These are phyloP conservation scores for Colletotrichum spinosum DNA, from an alignment of 2,329 filamentous ascomycete genomes.

Conservation along the genomic window DNA sequence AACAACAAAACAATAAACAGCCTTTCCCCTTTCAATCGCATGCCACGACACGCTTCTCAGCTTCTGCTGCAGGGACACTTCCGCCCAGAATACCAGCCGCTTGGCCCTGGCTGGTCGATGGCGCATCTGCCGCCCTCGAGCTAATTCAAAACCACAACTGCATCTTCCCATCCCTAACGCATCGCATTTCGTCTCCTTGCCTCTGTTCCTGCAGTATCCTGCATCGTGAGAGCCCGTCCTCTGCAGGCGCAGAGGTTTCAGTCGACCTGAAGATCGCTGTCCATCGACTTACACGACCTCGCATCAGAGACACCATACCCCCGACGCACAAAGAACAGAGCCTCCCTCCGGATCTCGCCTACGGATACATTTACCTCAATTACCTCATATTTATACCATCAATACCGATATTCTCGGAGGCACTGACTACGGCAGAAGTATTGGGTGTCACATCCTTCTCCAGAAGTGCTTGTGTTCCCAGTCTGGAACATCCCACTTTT, in stretches of 20 bases:
- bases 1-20: neutral
- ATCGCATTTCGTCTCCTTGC: constrained; percentile 14
- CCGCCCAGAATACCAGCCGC: neutral
- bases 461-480: constrained; percentile 1
- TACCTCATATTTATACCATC: neutral
- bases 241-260: constrained; percentile 17
- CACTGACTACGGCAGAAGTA: too few species aligned
- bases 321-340: constrained; percentile 4
- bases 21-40: neutral
- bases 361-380: neutral
- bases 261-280: constrained; percentile 24
- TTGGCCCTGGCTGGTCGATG: constrained; percentile 5
- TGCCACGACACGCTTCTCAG: too few species aligned
- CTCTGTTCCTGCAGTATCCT: constrained; percentile 14
- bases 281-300: constrained; percentile 21
- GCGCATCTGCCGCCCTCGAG: constrained; percentile 14
- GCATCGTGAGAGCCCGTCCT: constrained; percentile 11
- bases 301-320: constrained; percentile 6
- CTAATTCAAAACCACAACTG: constrained; percentile 12
- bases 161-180: constrained; percentile 3
- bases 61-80: neutral
- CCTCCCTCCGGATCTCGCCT: constrained; percentile 6
- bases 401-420: neutral
- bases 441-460: neutral
- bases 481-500: constrained; percentile 21